Percentiles rank a stretch among this genome's conserved stretches.
Evolutionary conservation across 129 eudicot genomes (phyloP).

Genomic region (Centrapalus pauciflorus): DNA sequence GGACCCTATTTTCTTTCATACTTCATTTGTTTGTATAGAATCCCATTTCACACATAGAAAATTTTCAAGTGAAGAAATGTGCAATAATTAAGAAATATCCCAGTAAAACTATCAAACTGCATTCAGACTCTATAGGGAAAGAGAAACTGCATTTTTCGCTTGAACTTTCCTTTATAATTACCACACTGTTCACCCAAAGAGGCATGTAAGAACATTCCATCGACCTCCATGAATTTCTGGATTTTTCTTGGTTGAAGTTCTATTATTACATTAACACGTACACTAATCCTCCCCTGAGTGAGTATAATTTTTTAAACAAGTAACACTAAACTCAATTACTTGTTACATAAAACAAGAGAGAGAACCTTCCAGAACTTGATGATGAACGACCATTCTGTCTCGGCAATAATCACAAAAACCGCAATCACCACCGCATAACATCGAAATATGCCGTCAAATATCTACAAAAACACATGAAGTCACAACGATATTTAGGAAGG

Average conservation of each 20-base stretch:
- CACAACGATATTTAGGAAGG: background rate
- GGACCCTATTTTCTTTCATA: background rate
- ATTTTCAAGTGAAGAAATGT: background rate
- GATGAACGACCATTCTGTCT: constrained; percentile 85
- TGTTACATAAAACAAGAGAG: background rate
- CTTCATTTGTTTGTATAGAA: background rate
- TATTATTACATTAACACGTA: background rate
- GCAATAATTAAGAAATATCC: background rate
- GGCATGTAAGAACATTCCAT: background rate
- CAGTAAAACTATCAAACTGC: background rate
- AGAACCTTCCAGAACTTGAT: constrained; percentile 75
- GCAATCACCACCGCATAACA: constrained; percentile 83
- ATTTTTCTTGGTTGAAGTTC: background rate
- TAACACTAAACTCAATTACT: background rate
- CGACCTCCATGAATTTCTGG: background rate
- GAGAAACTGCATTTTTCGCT: background rate
- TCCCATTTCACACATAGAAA: background rate
- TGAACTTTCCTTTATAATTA: background rate
- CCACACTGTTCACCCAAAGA: background rate
- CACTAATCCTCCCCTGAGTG: background rate
- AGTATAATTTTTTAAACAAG: background rate
- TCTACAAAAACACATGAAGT: constrained; percentile 33
- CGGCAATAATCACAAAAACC: constrained; percentile 62
- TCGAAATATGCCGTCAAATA: constrained; percentile 89
- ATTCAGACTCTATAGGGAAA: background rate